Evolutionary conservation across 2,329 filamentous ascomycete genomes (phyloP), one percentile per base, ranked within the genome.

Genomic region (Beauveria asiatica): DNA sequence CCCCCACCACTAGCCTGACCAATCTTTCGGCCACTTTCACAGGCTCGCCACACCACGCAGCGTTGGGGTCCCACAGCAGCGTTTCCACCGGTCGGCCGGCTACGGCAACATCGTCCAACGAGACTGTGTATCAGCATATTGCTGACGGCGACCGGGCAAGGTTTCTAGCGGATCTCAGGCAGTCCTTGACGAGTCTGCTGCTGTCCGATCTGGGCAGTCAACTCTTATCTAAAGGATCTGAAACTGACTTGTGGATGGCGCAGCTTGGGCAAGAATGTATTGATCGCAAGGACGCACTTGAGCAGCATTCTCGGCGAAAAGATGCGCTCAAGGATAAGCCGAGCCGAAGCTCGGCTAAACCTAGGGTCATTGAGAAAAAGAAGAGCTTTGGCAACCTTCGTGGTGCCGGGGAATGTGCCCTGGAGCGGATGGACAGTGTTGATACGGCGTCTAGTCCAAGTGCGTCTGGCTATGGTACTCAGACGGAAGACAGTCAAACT

Each of bases 201-300:
- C 76, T 97, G 27, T 97, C 93, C 54, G 94, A 99, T 70, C 79
- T 97, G 4, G 92, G 92, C 6, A 92, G 87, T 45, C 83, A 90
- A 33, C 87, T 97, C 1, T 94, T 95, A 72, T 85, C 86, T n/a
- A 84, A 83, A 55, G 94, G 94, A 3, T 96, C 92, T 46, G 94
- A 99, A 75, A 97, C 93, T 0, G 94, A 97, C 71, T 80, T 80
- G 3, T 97, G 93, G 88, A 94, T 97, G 65, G 80, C 83, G 57
- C 83, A 83, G 16, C 72, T 92, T 7, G 84, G 85, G 3, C 82
- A 87, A 65, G 78, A 87, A 64, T 87, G 84, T 68, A 84, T 86
- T 57, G 83, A 86, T 44, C 78, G 84, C 27, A 83, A 81, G 51
- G 82, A 86, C 54, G 78, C 80, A 3, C 72, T 81, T 37, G 78